Base-by-base conservation (phyloP, 805 yeast species). In the Zygotorulaspora sp. region DNA sequence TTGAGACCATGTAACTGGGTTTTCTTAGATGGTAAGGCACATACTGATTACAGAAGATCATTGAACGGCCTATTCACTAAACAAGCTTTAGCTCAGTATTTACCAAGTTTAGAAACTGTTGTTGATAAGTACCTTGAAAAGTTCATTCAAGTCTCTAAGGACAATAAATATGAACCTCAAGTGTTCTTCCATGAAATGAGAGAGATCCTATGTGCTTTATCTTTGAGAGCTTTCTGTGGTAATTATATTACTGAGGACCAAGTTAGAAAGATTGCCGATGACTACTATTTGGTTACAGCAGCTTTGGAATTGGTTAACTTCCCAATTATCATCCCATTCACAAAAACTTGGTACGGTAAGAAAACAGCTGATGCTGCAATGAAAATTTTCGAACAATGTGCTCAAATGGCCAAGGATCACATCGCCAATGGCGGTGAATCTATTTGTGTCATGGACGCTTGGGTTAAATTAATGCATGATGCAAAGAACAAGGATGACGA, bases 311-410 rank as follows among this genome's bases (percentile, higher is more conserved):
- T 92, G 50, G 98, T 92, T 45, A 92, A 92, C 71, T 92, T 92
- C 78, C 98, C 98, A 46, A 85, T 92, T 54, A 90, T 92, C 48
- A 63, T 92, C 33, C 98, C 98, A 20, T 92, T 74, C 72, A 88
- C 98, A 45, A 92, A 90, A 70, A 83, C 98, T 23, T 92, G 98
- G 98, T 86, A 89, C 65, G 98, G 98, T 50, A 82, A 85, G 70
- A 78, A 74, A 59, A 83, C 89, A 56, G 95, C 97, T 40, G 95
- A 92, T 61, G 77, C 81, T 72, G 86, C 96, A 12, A 90, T 92
- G 97, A 81, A 78, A 52, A 80, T 87, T 52, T 88, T 92, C 54
- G 96, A 80, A 57, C 66, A 65, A 18, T 90, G 97, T 71, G 95
- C 98, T 12, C 87, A 74, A 50, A 76, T 71, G 77, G 85, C 97